Evolutionary conservation across 306 rosid genomes (phyloP).

Genomic region (Hylodesmum podocarpum): DNA sequence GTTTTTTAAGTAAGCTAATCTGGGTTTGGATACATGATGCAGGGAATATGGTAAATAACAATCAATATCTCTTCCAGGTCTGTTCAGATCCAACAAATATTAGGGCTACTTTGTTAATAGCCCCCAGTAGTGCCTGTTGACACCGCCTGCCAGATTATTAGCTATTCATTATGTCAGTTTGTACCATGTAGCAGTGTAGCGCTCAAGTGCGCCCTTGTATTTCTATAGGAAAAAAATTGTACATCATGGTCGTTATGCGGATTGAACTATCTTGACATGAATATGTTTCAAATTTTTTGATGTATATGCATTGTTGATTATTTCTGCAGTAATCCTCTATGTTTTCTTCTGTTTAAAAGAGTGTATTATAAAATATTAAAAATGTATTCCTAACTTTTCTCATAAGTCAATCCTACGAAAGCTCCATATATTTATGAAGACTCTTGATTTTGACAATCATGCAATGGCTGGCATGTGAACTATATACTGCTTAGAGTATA

Average conservation of each 20-base stretch:
- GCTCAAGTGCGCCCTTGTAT: slow-evolving; percentile 1
- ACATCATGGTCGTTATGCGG: not conserved
- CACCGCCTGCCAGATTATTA: not conserved
- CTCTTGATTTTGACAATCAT: no score
- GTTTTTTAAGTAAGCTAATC: not conserved
- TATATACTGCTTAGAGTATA: no score
- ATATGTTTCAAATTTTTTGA: not conserved
- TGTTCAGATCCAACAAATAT: not conserved
- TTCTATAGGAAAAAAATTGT: not conserved
- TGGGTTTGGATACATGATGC: slow-evolving; percentile 25
- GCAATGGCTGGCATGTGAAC: no score
- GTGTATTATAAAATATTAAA: no score
- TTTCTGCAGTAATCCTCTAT: not conserved
- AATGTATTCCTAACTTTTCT: no score
- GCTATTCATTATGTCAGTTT: not conserved
- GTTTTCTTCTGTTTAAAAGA: no score
- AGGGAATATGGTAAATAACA: slow-evolving; percentile 5
- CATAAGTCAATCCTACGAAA: no score
- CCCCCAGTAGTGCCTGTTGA: slow-evolving; percentile 11
- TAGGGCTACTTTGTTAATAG: not conserved
- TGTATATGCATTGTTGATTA: not conserved
- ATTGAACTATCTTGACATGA: not conserved
- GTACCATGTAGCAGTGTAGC: not conserved
- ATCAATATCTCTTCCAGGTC: not conserved
- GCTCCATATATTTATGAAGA: no score